These are phyloP conservation scores for Puccinellia tenuiflora DNA, from an alignment of 176 grass and related monocot genomes.

Conservation along the genomic window DNA sequence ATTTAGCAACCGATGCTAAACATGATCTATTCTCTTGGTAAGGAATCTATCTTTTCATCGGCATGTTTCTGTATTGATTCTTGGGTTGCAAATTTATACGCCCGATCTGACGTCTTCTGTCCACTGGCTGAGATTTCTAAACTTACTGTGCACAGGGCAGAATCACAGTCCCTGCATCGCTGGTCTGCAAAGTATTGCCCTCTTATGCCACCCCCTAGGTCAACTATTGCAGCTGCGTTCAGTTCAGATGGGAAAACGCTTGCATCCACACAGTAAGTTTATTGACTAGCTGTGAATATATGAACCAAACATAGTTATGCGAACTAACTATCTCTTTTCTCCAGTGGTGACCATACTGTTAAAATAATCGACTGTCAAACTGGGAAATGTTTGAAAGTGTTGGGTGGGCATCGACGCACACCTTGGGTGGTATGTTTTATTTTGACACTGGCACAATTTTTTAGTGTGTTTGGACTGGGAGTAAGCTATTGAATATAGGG, in stretches of 20 bases:
- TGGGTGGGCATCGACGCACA: conserved; percentile 90
- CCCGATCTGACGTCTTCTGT: not conserved
- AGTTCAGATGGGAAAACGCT: conserved; percentile 94
- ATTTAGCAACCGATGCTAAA: conserved; percentile 59
- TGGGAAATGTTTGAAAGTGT: conserved; percentile 88
- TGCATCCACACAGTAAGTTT: conserved; percentile 92
- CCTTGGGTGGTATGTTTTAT: conserved; percentile 94
- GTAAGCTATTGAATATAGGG: conserved; percentile 7
- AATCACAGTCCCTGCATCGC: conserved; percentile 73
- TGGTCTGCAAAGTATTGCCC: conserved; percentile 89
- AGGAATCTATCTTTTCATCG: conserved; percentile 9
- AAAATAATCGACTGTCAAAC: conserved; percentile 97
- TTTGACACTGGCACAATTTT: not conserved
- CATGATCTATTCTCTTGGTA: conserved; percentile 89
- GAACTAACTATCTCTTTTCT: conserved; percentile 39
- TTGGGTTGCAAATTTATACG: not conserved
- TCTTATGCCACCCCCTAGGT: conserved; percentile 87
- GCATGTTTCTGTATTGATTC: not conserved
- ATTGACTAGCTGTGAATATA: conserved; percentile 23
- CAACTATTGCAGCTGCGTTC: conserved; percentile 98
- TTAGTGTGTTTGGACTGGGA: not conserved
- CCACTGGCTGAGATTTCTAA: not conserved
- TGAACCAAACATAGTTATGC: conserved; percentile 7
- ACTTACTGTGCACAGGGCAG: conserved; percentile 58
- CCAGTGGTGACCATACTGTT: conserved; percentile 96